Evolutionary conservation across 148 eudicot species (phyloP).

Genomic region (Rhododendron kiyosumense): DNA sequence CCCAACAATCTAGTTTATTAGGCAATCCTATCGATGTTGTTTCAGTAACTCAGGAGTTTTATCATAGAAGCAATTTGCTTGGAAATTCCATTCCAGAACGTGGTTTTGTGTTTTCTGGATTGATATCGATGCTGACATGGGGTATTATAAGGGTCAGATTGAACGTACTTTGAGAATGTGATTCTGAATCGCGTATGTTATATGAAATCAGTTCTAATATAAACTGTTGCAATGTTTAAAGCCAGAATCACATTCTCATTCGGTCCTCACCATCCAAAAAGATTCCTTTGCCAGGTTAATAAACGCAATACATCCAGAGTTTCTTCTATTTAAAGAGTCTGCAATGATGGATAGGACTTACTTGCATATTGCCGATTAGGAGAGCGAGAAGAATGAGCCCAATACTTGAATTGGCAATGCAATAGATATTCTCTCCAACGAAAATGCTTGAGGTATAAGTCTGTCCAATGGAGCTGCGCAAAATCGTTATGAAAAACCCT

Average conservation of each 20-base stretch:
- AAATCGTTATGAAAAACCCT: not conserved
- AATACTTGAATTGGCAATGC: conserved; percentile 3
- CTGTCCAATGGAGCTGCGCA: conserved; percentile 14
- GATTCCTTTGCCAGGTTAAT: not conserved
- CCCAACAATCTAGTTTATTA: not conserved
- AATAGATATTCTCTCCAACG: not conserved
- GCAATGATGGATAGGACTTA: not conserved
- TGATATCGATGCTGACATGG: not conserved
- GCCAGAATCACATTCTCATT: not conserved
- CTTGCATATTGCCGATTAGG: conserved; percentile 4
- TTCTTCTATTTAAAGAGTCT: not conserved
- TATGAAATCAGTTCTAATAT: not conserved
- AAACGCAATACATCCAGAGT: not conserved
- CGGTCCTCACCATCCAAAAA: not conserved
- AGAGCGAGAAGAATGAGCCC: conserved; percentile 3
- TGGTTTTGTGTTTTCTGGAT: not conserved
- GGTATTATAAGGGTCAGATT: not conserved
- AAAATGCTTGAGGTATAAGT: not conserved
- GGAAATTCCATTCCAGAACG: not conserved
- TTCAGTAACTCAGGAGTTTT: not conserved
- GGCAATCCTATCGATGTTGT: not conserved
- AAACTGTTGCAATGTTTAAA: not conserved
- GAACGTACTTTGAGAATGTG: not conserved
- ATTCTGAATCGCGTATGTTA: not conserved
- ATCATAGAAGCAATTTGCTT: not conserved